Base-by-base conservation (phyloP, 1,139 yeast genomes). In the Nadsonia starkeyi-henricii region DNA sequence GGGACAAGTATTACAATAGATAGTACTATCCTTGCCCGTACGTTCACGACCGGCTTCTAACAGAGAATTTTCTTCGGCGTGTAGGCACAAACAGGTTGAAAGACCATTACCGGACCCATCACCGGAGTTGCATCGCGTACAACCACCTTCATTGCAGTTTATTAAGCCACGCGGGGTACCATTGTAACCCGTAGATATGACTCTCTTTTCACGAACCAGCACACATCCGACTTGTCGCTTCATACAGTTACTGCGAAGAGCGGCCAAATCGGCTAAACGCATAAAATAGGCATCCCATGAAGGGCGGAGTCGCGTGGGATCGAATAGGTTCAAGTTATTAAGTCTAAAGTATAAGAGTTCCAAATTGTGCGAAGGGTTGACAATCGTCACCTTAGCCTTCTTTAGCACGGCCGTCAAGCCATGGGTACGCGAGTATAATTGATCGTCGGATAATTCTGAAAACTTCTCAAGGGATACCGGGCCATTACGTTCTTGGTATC, bases 1-100 rank as follows among this genome's bases (percentile, higher is more conserved):
- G 0, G 99, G 99, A 60, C 97, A 91, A 0, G 98, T 91, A 62
- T 91, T 91, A 66, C 98, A 93, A 64, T 91, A 91, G 50, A 91
- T 66, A 0, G 78, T 80, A 2, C 81, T 74, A 41, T 65, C 65
- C 2, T 62, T 58, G n/a, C 85, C 82, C 19, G 88, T 77, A 51
- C 98, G 70, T 55, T 85, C 95, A 54, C 96, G 73, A 1, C 98
- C 98, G 13, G 96, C 85, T 62, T 91, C 98, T 48, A 93, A 66
- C 43, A 91, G 69, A 0, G 98, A 98, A 63, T 93, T 91, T 59
- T 91, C 99, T 62, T 91, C 98, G 0, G 98, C 98, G 63, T 91
- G 99, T 42, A 91, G 68, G 64, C 98, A 91, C 48, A 91, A 67
- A 64, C 99, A 91, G 0, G 96, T 86, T 1, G 83, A 75, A 44